phyloP scores from a whole-genome alignment of 257 asterid genomes.

The Penstemon newberryi region DNA sequence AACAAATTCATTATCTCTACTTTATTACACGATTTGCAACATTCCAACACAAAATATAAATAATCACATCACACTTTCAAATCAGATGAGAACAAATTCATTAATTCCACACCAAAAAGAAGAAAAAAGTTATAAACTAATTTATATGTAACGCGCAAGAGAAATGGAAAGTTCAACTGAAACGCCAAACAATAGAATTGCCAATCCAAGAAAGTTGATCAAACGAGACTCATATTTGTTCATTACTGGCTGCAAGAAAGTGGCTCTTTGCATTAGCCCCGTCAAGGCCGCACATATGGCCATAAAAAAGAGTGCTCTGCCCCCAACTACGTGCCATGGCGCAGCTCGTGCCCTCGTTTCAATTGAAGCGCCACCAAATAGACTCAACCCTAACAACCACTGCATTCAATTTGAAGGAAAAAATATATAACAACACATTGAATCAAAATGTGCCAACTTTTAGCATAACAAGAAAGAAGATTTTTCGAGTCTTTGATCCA shows the following conservation, averaged over 20 bases:
- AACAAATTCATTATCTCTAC: too few relatives aligned
- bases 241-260: slow-evolving; percentile 34
- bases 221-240: slow-evolving; percentile 43
- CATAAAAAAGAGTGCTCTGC: slow-evolving; percentile 63
- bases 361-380: slow-evolving; percentile 38
- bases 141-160: slow-evolving; percentile 44
- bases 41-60: too few relatives aligned
- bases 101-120: background rate
- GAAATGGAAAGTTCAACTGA: slow-evolving; percentile 63
- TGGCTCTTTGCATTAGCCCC: slow-evolving; percentile 67
- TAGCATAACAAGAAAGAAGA: too few relatives aligned
- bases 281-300: slow-evolving; percentile 67
- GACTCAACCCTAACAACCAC: slow-evolving; percentile 60
- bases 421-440: too few relatives aligned
- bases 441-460: too few relatives aligned
- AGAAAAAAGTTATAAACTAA: background rate
- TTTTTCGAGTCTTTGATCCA: too few relatives aligned
- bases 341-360: slow-evolving; percentile 35
- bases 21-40: too few relatives aligned
- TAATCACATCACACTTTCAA: too few relatives aligned
- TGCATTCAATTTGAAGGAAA: slow-evolving; percentile 13
- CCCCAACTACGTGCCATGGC: slow-evolving; percentile 62
- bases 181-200: slow-evolving; percentile 69
- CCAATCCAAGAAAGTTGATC: slow-evolving; percentile 58
- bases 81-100: too few relatives aligned